Percentiles rank a stretch among this genome's conserved stretches.
Evolutionary conservation across 148 eudicot genomes (phyloP).

Genomic region (Chenopodium suecicum): DNA sequence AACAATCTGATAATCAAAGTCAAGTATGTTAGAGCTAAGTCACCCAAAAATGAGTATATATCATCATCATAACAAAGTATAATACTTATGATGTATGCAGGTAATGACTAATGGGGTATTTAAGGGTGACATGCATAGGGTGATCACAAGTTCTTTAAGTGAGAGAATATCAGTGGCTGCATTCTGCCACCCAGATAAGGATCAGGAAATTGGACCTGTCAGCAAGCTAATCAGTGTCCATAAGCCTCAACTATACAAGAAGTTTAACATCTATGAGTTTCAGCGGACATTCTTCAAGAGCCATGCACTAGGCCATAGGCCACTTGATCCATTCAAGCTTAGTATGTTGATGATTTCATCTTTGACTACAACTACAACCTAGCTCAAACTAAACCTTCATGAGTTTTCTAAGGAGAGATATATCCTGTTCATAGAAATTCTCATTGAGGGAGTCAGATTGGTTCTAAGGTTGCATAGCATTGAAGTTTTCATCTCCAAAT

Average conservation of each 20-base stretch:
- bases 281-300: slow-evolving; percentile 19
- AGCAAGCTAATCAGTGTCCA: slow-evolving; percentile 25
- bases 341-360: background rate
- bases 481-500: too few species aligned
- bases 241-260: slow-evolving; percentile 40
- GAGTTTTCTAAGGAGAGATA: too few species aligned
- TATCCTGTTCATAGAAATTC: too few species aligned
- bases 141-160: slow-evolving; percentile 31
- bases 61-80: too few species aligned
- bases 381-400: too few species aligned
- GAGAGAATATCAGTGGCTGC: slow-evolving; percentile 44
- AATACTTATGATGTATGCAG: background rate
- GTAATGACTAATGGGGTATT: slow-evolving; percentile 49
- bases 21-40: slow-evolving; percentile 27
- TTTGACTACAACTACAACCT: too few species aligned
- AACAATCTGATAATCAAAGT: background rate
- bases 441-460: too few species aligned
- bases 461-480: too few species aligned
- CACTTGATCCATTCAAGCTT: slow-evolving; percentile 24
- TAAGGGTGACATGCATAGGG: slow-evolving; percentile 53
- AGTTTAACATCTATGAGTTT: slow-evolving; percentile 27
- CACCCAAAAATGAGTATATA: too few species aligned
- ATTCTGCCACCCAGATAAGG: slow-evolving; percentile 30
- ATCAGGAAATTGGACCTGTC: slow-evolving; percentile 34
- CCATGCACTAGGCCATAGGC: slow-evolving; percentile 18